Base-by-base conservation (phyloP, 2,329 filamentous ascomycete species). In the Exophiala lecanii-corni region DNA sequence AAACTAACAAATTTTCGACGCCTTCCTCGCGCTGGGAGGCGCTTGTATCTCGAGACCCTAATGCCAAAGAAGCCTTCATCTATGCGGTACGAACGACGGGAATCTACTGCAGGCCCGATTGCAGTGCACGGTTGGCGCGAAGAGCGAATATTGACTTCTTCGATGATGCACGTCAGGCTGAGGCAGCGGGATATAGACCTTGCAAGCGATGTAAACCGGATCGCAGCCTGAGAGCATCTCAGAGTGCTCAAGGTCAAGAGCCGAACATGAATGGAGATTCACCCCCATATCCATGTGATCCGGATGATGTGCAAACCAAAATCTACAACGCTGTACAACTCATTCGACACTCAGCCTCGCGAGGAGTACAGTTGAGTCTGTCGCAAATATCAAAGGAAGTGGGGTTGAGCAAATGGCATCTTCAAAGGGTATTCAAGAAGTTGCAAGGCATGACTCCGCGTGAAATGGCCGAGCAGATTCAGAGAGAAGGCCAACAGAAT, bases 171-270 rank as follows among this genome's bases (percentile, higher is more conserved):
- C 50, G 58, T 2, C 62, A 72, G 44, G 76, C 75, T 7, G 67
- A 70, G 51, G 57, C 59, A 9, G 68, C 66, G 12, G 75, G 75
- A 1, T 79, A 72, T 53, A 65, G 74, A 26, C 60, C 75, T 1
- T 79, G 76, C 61, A 78, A 76, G 59, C 68, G 75, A 42, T 79
- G 76, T 58, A 69, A 68, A 43, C 73, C 75, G 17, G 63, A 72
- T 17, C 33, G 13, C 17, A 13, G n/a, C 5, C 5, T 13, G 5
- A 12, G 5, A 13, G 18, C 4, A 9, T 9, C 16, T 10, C 15
- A 4, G 4, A 18, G 7, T 12, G 9, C n/a, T 10, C 13, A n/a
- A n/a, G 19, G 7, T 9, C 7, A 10, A 17, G 9, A 35, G 15
- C 16, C 15, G 33, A n/a, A 6, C 16, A 5, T 9, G 7, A 18